Percentiles rank a stretch among this genome's conserved stretches.
Conservation (phyloP, 495 filamentous ascomycete species). For the Penicillium pancosmium region DNA sequence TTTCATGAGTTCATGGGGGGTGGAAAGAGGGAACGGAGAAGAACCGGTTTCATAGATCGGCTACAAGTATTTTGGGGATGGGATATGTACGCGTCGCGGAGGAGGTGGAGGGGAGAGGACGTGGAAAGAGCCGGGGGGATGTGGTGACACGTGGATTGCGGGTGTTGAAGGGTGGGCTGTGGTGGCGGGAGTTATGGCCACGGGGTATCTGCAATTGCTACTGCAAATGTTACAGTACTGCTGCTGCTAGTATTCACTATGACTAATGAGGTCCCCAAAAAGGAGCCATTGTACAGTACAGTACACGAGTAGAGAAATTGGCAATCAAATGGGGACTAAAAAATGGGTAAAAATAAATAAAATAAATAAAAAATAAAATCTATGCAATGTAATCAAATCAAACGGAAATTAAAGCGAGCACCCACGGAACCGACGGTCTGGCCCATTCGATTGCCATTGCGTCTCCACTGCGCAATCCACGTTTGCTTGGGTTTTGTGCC, state of each 20-base stretch:
- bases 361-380: background rate
- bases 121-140: background rate
- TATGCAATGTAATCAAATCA: background rate
- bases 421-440: conserved; percentile 40
- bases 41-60: background rate
- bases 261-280: background rate
- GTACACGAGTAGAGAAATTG: too few species aligned
- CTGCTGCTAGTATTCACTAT: background rate
- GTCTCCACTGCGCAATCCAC: conserved; percentile 36
- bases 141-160: background rate
- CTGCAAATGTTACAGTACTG: too few species aligned
- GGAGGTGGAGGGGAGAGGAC: background rate
- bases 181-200: background rate
- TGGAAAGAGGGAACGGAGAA: background rate
- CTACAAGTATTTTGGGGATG: too few species aligned
- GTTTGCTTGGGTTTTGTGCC: conserved; percentile 18
- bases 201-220: background rate
- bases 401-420: conserved; percentile 15
- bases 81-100: background rate
- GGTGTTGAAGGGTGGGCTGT: background rate
- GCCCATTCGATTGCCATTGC: conserved; percentile 18
- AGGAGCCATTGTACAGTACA: too few species aligned
- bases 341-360: background rate
- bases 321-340: background rate
- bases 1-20: background rate